Percentiles rank a stretch among this genome's conserved stretches.
These are phyloP conservation scores for Colletotrichum shisoi DNA, from an alignment of 2,329 filamentous ascomycete species.

Conservation along the genomic window DNA sequence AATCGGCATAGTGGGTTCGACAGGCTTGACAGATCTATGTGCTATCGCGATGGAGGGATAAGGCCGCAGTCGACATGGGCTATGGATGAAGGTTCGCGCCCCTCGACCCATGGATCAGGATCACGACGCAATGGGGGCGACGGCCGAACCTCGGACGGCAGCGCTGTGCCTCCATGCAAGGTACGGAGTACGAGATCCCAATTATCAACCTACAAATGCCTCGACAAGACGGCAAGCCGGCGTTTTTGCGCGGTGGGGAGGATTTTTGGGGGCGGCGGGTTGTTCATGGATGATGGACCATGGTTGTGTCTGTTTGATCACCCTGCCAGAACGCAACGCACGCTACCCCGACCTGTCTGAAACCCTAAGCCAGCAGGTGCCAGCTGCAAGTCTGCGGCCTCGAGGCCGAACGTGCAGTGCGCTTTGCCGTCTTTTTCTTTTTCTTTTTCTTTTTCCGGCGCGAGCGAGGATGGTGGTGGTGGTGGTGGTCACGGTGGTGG, in stretches of 20 bases:
- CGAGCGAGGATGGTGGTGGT: slow-evolving; percentile 29
- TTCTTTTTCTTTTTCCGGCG: slow-evolving; percentile 8
- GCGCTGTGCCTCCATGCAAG: slow-evolving; percentile 34
- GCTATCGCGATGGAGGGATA: slow-evolving; percentile 9
- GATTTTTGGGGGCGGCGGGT: slow-evolving; percentile 18
- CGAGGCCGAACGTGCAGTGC: slow-evolving; percentile 14
- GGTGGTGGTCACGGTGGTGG: slow-evolving; percentile 10
- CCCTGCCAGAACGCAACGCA: slow-evolving; percentile 33
- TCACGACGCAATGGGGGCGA: slow-evolving; percentile 32
- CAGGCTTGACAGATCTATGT: slow-evolving; percentile 10
- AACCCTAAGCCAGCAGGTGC: slow-evolving; percentile 37
- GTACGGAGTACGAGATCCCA: slow-evolving; percentile 36
- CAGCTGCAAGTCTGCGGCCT: slow-evolving; percentile 33
- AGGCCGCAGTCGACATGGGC: slow-evolving; percentile 20
- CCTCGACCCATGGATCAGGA: slow-evolving; percentile 12
- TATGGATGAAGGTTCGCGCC: slow-evolving; percentile 6
- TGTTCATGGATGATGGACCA: slow-evolving; percentile 29
- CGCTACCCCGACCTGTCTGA: slow-evolving; percentile 39
- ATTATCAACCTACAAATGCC: slow-evolving; percentile 31
- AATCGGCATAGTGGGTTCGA: slow-evolving; percentile 3
- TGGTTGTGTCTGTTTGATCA: slow-evolving; percentile 41
- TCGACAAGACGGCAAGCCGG: slow-evolving; percentile 34
- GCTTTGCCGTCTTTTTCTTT: slow-evolving; percentile 13
- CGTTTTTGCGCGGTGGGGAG: slow-evolving; percentile 27
- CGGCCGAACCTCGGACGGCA: slow-evolving; percentile 37